These are phyloP conservation scores for Cytospora mali DNA, from an alignment of 2,329 filamentous ascomycete species.

Conservation along the genomic window DNA sequence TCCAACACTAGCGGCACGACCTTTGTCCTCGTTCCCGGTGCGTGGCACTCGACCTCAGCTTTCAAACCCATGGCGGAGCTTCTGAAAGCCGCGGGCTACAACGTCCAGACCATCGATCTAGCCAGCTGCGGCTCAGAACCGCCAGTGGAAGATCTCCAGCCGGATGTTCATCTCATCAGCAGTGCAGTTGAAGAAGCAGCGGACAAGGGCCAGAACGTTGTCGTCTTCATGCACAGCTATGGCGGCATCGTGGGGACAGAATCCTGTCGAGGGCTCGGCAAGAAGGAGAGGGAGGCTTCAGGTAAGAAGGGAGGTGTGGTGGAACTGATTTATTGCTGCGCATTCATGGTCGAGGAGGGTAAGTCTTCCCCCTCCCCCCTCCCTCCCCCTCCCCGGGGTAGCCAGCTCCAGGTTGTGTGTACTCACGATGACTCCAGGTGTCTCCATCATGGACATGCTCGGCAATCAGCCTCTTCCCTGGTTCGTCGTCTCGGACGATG, in stretches of 20 bases:
- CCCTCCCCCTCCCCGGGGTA: too few relatives aligned
- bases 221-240: constrained; percentile 21
- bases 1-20: constrained; percentile 11
- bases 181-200: constrained; percentile 6
- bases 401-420: too few relatives aligned
- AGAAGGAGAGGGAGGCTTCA: constrained; percentile 5
- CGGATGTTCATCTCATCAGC: constrained; percentile 8
- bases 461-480: neutral
- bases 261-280: constrained; percentile 13
- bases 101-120: constrained; percentile 5
- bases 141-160: constrained; percentile 2
- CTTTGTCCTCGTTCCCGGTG: constrained; percentile 16
- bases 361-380: neutral
- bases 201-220: constrained; percentile 10
- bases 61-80: constrained; percentile 3
- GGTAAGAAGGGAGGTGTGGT: constrained; percentile 12
- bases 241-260: constrained; percentile 16
- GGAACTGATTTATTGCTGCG: constrained; percentile 13
- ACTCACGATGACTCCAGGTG: neutral
- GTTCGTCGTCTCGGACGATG: constrained; percentile 1
- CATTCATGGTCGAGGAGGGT: constrained; percentile 18
- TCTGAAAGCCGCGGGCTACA: constrained; percentile 8
- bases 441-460: neutral
- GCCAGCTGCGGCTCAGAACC: constrained; percentile 10
- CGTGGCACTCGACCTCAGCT: constrained; percentile 6